A percentile compares a stretch with the other conserved stretches of the same genome.
Conservation (phyloP, 2,329 filamentous ascomycete genomes). For the Fusarium haematococcum region DNA sequence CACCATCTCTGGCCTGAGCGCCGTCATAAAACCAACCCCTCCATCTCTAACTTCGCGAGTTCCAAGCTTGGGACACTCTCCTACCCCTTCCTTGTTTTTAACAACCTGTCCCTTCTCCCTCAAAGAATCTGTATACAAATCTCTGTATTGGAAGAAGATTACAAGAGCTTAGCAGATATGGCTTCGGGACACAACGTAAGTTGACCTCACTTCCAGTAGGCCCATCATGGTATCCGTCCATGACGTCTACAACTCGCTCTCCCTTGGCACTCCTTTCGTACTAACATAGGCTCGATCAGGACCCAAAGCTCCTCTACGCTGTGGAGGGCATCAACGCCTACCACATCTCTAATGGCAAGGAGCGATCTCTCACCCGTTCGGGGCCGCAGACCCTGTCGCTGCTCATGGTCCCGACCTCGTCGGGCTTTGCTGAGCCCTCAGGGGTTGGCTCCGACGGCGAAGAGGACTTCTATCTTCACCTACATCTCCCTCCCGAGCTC, state of each 20-base stretch:
- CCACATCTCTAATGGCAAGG: constrained; percentile 89
- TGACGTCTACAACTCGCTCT: constrained; percentile 10
- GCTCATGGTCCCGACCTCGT: constrained; percentile 93
- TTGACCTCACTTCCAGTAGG: neutral
- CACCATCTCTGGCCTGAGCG: constrained; percentile 18
- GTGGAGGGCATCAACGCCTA: constrained; percentile 91
- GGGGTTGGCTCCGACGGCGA: constrained; percentile 72
- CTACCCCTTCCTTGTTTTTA: constrained; percentile 5
- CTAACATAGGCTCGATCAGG: constrained; percentile 48
- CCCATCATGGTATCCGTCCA: constrained; percentile 26
- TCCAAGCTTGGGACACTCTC: constrained; percentile 30
- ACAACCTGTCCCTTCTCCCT: neutral
- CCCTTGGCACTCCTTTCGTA: constrained; percentile 3
- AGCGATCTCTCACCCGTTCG: constrained; percentile 83
- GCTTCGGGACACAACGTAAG: constrained; percentile 50
- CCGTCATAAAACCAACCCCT: constrained; percentile 34
- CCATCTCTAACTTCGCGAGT: constrained; percentile 35
- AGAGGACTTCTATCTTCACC: constrained; percentile 96
- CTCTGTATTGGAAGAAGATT: neutral
- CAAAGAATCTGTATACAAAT: neutral
- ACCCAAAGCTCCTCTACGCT: constrained; percentile 75
- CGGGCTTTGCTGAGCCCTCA: constrained; percentile 70
- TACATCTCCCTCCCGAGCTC: constrained; percentile 93
- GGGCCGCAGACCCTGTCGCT: constrained; percentile 93
- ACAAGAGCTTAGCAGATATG: constrained; percentile 35